Conservation (phyloP, 768 basidiomycete species). For the Amanita brunnescens region DNA sequence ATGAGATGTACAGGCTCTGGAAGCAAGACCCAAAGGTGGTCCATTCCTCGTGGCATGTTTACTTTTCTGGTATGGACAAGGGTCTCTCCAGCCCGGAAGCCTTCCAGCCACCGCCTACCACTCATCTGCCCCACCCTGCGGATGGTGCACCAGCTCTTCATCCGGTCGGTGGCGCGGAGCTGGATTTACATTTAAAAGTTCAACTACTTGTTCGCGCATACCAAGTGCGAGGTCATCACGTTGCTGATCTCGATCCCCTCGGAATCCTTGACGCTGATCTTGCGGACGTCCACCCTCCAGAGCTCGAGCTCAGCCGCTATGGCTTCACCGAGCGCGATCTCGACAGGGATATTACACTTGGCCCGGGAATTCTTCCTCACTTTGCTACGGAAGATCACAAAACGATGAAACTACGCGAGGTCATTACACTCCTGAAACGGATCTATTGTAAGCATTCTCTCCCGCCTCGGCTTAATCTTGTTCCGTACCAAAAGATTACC, state of each 20-base stretch:
- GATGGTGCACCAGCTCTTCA: conserved; percentile 77
- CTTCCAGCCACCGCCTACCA: conserved; percentile 73
- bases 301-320: conserved; percentile 90
- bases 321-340: conserved; percentile 93
- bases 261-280: conserved; percentile 90
- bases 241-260: conserved; percentile 92
- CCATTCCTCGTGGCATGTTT: conserved; percentile 89
- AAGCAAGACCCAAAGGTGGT: conserved; percentile 85
- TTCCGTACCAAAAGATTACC: conserved; percentile 8
- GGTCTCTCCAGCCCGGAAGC: conserved; percentile 74
- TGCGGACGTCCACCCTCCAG: conserved; percentile 67
- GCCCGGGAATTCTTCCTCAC: conserved; percentile 93
- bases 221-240: conserved; percentile 97
- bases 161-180: conserved; percentile 60
- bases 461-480: conserved; percentile 1
- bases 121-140: conserved; percentile 55
- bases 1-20: conserved; percentile 95
- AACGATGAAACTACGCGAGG: conserved; percentile 84
- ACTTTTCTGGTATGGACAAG: conserved; percentile 89
- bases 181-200: conserved; percentile 93
- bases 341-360: conserved; percentile 89
- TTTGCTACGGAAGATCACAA: conserved; percentile 82
- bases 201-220: conserved; percentile 98
- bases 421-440: conserved; percentile 82
- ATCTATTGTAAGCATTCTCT: conserved; percentile 75